Conservation (phyloP, 1,284 basidiomycete species). For the Schizophyllum amplum region DNA sequence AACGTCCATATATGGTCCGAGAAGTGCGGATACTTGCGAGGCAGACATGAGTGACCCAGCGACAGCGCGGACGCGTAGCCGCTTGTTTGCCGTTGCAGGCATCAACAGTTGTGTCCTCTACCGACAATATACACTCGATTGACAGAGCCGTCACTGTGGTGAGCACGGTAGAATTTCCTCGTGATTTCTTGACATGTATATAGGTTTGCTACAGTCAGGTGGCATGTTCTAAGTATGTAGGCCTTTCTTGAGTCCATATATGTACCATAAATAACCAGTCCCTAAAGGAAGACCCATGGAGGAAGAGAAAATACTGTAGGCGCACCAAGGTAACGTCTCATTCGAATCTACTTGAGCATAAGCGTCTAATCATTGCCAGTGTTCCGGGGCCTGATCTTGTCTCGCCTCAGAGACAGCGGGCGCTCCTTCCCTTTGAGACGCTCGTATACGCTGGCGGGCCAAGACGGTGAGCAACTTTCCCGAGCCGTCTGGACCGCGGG, state of each 20-base stretch:
- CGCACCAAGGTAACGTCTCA: background rate
- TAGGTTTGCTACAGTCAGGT: background rate
- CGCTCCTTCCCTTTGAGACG: constrained; percentile 12
- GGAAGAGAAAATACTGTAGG: background rate
- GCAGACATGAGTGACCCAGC: too few relatives aligned
- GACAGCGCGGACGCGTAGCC: too few relatives aligned
- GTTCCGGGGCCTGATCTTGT: constrained; percentile 13
- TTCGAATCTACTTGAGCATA: background rate
- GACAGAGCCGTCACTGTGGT: too few relatives aligned
- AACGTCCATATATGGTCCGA: background rate
- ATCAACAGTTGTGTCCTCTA: too few relatives aligned
- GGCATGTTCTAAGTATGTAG: background rate
- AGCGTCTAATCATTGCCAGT: constrained; percentile 2
- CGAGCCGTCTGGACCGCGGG: background rate
- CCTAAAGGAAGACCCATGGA: background rate
- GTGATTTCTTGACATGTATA: background rate
- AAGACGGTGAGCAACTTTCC: background rate
- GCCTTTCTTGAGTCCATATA: background rate
- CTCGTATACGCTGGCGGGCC: background rate
- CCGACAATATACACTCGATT: too few relatives aligned
- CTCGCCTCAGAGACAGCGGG: constrained; percentile 10
- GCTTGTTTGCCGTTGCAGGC: too few relatives aligned
- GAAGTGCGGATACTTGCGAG: background rate
- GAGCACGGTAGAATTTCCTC: too few relatives aligned
- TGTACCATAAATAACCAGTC: background rate